Conservation (phyloP, 805 yeast genomes). For the Monosporozyma aquatica region DNA sequence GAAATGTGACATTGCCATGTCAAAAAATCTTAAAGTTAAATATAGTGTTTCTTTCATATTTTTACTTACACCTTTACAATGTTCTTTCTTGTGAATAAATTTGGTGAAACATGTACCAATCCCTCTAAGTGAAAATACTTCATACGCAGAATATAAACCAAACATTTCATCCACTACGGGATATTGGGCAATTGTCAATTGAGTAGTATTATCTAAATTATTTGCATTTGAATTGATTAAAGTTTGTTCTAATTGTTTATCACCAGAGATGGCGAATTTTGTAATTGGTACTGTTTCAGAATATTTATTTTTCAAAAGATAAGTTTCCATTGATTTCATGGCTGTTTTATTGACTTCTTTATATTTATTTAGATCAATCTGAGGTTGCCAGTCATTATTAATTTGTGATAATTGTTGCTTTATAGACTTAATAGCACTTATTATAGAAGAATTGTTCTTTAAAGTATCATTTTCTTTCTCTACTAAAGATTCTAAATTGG, state of each 20-base stretch:
- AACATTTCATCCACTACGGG: conserved; percentile 22
- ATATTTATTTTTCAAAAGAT: conserved; percentile 23
- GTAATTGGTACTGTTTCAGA: conserved; percentile 19
- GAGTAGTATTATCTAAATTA: background rate
- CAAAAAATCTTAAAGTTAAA: conserved; percentile 24
- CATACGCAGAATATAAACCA: conserved; percentile 26
- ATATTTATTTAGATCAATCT: conserved; percentile 8
- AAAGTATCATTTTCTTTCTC: background rate
- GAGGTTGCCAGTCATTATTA: conserved; percentile 17
- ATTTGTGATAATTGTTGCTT: conserved; percentile 12
- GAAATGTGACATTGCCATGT: conserved; percentile 20
- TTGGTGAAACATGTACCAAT: conserved; percentile 22
- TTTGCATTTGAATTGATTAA: conserved; percentile 1
- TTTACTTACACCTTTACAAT: conserved; percentile 30
- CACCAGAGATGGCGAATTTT: conserved; percentile 11
- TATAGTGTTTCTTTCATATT: conserved; percentile 32
- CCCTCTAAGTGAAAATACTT: conserved; percentile 24
- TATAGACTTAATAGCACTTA: conserved; percentile 12
- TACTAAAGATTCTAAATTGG: background rate
- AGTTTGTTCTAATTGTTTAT: conserved; percentile 1
- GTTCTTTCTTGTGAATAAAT: conserved; percentile 4
- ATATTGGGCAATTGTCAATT: conserved; percentile 1
- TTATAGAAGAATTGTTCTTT: conserved; percentile 1
- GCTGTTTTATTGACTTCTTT: conserved; percentile 1
- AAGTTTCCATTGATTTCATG: conserved; percentile 21